Percentiles rank a stretch among this genome's conserved stretches.
Evolutionary conservation across 2,329 filamentous ascomycete species (phyloP).

Genomic region (Colletotrichum musicola): DNA sequence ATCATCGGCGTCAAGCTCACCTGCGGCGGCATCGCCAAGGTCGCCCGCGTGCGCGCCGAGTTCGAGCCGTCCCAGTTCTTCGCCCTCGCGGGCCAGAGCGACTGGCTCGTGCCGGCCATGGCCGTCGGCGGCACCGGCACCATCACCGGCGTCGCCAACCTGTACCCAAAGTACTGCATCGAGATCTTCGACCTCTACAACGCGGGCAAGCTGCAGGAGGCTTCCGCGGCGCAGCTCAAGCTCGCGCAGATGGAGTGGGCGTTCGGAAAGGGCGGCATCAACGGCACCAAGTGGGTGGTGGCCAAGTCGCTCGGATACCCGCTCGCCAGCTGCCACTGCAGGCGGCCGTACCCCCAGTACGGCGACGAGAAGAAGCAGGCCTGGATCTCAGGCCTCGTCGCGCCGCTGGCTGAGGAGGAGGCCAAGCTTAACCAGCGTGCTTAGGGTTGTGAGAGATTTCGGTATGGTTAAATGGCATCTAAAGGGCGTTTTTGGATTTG

Average conservation of each 20-base stretch:
- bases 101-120: constrained; percentile 75
- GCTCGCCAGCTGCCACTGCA: constrained; percentile 62
- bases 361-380: constrained; percentile 48
- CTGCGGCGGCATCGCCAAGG: constrained; percentile 80
- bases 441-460: neutral
- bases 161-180: constrained; percentile 68
- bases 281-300: constrained; percentile 72
- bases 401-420: constrained; percentile 38
- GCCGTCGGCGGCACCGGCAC: constrained; percentile 70
- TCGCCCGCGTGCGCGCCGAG: constrained; percentile 68
- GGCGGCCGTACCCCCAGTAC: constrained; percentile 66
- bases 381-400: constrained; percentile 45
- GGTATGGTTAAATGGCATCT: neutral
- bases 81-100: constrained; percentile 78
- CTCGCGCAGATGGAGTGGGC: constrained; percentile 67
- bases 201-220: constrained; percentile 60
- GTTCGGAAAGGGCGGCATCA: constrained; percentile 70
- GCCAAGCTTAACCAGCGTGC: constrained; percentile 27
- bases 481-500: constrained; percentile 2
- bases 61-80: constrained; percentile 70
- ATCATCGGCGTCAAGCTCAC: constrained; percentile 80
- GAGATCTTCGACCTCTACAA: constrained; percentile 62
- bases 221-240: constrained; percentile 62
- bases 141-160: constrained; percentile 73
- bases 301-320: constrained; percentile 66